Evolutionary conservation across 179 eudicot genomes (phyloP).

Genomic region (Gypsophila paniculata): DNA sequence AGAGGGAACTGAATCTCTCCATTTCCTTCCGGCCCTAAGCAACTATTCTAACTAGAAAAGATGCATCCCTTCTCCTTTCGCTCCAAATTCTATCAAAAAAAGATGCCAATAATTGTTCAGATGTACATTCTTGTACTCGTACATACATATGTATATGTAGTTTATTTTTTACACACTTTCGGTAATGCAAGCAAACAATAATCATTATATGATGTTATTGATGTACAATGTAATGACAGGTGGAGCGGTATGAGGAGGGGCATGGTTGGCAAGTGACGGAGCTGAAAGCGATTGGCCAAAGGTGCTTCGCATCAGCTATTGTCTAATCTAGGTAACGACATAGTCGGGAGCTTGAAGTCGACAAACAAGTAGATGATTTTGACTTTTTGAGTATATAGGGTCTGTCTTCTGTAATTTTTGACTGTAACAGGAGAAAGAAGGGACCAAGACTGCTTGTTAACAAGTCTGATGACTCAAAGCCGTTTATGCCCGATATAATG

Average conservation of each 20-base stretch:
- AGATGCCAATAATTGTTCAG: background rate
- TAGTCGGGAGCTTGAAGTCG: background rate
- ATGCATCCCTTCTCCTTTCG: too few species aligned
- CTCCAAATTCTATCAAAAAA: background rate
- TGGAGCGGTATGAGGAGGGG: conserved; percentile 37
- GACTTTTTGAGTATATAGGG: background rate
- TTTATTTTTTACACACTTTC: background rate
- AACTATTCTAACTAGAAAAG: too few species aligned
- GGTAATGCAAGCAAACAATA: background rate
- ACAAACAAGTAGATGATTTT: background rate
- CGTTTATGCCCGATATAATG: background rate
- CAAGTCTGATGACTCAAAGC: background rate
- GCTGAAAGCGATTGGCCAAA: conserved; percentile 35
- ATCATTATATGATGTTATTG: background rate
- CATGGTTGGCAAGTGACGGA: conserved; percentile 39
- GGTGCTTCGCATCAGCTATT: conserved; percentile 42
- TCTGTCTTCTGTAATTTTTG: conserved; percentile 3
- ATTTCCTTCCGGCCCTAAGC: too few species aligned
- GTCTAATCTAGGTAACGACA: background rate
- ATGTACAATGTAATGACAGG: conserved; percentile 27
- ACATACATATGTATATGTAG: background rate
- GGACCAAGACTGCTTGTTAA: background rate
- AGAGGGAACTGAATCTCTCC: too few species aligned
- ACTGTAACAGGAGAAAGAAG: background rate
- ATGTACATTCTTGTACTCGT: background rate